Conservation (phyloP, 495 filamentous ascomycete species). For the Friedmanniomyces simplex region DNA sequence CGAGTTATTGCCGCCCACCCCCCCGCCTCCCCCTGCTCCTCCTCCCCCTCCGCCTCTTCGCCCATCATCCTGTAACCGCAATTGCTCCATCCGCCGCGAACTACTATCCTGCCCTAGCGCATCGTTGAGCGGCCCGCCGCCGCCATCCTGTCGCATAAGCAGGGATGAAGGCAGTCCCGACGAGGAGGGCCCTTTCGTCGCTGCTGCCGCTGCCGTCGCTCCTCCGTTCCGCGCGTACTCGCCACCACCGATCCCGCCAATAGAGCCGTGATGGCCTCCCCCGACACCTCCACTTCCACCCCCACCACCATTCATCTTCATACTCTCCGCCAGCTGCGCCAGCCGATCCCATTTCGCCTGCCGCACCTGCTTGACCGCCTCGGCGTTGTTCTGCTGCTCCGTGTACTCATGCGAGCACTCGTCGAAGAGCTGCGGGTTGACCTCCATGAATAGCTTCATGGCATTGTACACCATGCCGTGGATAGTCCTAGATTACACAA, state of each 20-base stretch:
- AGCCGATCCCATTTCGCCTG: slow-evolving; percentile 81
- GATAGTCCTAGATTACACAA: slow-evolving; percentile 71
- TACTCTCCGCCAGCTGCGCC: slow-evolving; percentile 61
- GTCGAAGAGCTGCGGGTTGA: slow-evolving; percentile 96
- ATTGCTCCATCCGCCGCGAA: slow-evolving; percentile 68
- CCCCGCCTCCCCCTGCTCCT: slow-evolving; percentile 15
- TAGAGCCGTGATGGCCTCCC: slow-evolving; percentile 17
- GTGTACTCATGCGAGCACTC: slow-evolving; percentile 97
- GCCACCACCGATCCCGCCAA: slow-evolving; percentile 24
- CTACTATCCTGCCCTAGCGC: slow-evolving; percentile 62
- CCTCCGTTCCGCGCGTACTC: not conserved
- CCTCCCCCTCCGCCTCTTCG: slow-evolving; percentile 38
- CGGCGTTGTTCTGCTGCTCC: slow-evolving; percentile 85
- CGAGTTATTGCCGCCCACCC: slow-evolving; percentile 22
- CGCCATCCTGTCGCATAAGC: slow-evolving; percentile 53
- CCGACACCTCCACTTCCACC: slow-evolving; percentile 8
- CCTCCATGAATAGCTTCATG: slow-evolving; percentile 99
- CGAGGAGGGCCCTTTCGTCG: slow-evolving; percentile 28
- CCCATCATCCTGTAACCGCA: slow-evolving; percentile 70
- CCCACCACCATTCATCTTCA: slow-evolving; percentile 40
- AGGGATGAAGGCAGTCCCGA: slow-evolving; percentile 29
- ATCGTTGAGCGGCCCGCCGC: slow-evolving; percentile 36
- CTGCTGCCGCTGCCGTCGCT: not conserved
- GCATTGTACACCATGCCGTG: slow-evolving; percentile 99
- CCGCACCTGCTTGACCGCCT: slow-evolving; percentile 62